These are phyloP conservation scores for Daldinia decipiens DNA, from an alignment of 495 filamentous ascomycete genomes.

Conservation along the genomic window DNA sequence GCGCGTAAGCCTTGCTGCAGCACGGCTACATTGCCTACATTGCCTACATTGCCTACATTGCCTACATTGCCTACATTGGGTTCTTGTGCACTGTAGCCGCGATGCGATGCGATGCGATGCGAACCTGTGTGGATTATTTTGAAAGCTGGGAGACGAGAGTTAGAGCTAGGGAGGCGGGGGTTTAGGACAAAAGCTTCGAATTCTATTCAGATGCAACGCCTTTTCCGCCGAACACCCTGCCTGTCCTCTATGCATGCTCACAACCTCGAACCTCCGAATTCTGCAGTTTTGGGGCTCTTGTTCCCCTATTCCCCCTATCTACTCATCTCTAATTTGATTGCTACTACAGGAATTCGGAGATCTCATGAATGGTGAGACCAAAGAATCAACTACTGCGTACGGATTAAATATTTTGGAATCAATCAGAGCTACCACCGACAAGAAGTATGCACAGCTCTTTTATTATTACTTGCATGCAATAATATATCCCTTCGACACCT, in stretches of 20 bases:
- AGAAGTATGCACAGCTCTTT: constrained; percentile 64
- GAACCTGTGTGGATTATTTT: constrained; percentile 16
- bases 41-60: no score
- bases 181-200: constrained; percentile 19
- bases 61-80: background rate
- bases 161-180: constrained; percentile 14
- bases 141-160: constrained; percentile 15
- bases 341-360: constrained; percentile 49
- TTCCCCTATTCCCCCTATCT: background rate
- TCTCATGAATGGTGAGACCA: constrained; percentile 62
- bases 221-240: constrained; percentile 13
- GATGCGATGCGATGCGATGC: constrained; percentile 33
- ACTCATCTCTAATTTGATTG: constrained; percentile 33
- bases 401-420: constrained; percentile 73
- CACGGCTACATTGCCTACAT: background rate
- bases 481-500: background rate
- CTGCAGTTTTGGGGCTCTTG: constrained; percentile 11
- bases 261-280: constrained; percentile 28
- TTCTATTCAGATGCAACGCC: constrained; percentile 23
- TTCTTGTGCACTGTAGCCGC: constrained; percentile 15
- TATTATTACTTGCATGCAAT: background rate
- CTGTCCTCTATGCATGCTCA: constrained; percentile 35
- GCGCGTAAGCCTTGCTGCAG: constrained; percentile 18
- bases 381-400: constrained; percentile 70
- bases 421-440: constrained; percentile 74